These are phyloP conservation scores for Oemleria cerasiformis DNA, from an alignment of 306 rosid species.

Conservation along the genomic window DNA sequence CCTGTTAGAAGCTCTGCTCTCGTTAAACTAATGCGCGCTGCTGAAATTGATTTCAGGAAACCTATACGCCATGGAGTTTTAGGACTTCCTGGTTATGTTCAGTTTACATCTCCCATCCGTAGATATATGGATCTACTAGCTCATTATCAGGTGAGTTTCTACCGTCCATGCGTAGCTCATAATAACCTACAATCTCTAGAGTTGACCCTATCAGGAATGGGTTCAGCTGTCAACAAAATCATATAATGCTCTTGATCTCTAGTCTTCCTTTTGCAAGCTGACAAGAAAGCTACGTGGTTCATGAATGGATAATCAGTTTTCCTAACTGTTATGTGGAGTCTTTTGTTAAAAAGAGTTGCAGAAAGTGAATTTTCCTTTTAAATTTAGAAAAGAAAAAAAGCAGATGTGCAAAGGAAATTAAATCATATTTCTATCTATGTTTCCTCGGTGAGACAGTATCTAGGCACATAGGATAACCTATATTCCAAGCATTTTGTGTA, in stretches of 20 bases:
- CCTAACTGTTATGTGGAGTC: background rate
- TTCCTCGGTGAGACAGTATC: background rate
- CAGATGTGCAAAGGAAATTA: background rate
- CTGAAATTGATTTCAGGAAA: conserved; percentile 95
- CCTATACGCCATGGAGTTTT: conserved; percentile 84
- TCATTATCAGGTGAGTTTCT: conserved; percentile 73
- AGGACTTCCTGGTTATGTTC: conserved; percentile 93
- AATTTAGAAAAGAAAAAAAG: background rate
- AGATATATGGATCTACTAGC: conserved; percentile 96
- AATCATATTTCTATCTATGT: background rate
- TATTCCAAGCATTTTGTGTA: background rate
- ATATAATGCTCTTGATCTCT: background rate
- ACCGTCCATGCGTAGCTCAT: conserved; percentile 12
- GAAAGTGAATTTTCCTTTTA: background rate
- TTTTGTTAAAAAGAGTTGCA: background rate
- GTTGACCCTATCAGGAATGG: background rate
- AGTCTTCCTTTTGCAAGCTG: background rate
- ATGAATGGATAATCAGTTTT: background rate
- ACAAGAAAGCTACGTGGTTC: background rate
- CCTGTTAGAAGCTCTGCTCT: conserved; percentile 92
- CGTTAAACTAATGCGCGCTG: conserved; percentile 85
- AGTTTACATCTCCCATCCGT: conserved; percentile 97
- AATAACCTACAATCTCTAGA: conserved; percentile 10
- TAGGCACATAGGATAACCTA: background rate
- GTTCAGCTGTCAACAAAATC: conserved; percentile 1